Evolutionary conservation across 768 basidiomycete species (phyloP).

Genomic region (Serendipita vermifera): DNA sequence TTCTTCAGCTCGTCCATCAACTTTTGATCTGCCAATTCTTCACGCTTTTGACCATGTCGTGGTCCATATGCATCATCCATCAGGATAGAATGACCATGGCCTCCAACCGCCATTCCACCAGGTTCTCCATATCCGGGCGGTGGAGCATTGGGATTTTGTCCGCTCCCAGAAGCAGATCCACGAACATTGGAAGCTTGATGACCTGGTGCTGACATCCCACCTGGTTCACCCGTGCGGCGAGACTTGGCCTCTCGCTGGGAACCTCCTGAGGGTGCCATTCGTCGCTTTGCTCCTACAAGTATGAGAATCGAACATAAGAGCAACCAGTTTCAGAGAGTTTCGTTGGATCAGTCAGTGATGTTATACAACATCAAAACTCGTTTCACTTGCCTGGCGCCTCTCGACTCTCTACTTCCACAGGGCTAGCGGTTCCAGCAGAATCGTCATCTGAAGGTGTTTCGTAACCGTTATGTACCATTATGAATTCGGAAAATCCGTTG

Average conservation of each 20-base stretch:
- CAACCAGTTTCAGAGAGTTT: not conserved
- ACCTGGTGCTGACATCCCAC: slow-evolving; percentile 1
- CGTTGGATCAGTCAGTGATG: not conserved
- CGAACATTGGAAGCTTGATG: not conserved
- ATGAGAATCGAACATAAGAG: no score
- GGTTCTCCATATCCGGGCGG: not conserved
- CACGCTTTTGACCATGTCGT: slow-evolving; percentile 6
- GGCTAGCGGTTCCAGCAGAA: not conserved
- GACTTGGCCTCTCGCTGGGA: slow-evolving; percentile 8
- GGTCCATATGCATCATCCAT: not conserved
- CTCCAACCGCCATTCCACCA: not conserved
- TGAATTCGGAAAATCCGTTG: no score
- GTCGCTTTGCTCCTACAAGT: not conserved
- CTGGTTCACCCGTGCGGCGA: slow-evolving; percentile 5
- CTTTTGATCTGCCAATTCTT: slow-evolving; percentile 4
- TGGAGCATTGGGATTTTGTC: not conserved
- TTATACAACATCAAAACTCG: not conserved
- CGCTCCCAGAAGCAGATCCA: no score
- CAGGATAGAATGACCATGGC: no score
- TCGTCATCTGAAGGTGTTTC: slow-evolving; percentile 8
- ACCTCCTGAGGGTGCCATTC: slow-evolving; percentile 1
- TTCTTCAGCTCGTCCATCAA: slow-evolving; percentile 9
- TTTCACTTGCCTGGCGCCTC: not conserved
- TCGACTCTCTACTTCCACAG: not conserved
- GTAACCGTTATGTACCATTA: not conserved